Evolutionary conservation across 495 filamentous ascomycete species (phyloP), one percentile per base, ranked within the genome.

Genomic region (Aspergillus nidulans): DNA sequence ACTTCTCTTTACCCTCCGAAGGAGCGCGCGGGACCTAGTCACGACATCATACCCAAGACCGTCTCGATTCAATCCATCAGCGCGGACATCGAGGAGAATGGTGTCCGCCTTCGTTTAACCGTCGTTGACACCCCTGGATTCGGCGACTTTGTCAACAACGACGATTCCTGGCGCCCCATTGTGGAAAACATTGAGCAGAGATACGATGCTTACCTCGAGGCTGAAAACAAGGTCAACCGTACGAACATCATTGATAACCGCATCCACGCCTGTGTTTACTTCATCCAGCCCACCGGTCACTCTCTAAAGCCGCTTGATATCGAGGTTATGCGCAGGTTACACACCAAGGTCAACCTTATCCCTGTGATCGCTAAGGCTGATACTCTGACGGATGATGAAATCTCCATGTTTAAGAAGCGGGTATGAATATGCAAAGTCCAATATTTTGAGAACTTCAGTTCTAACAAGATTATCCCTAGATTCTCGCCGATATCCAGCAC

Each of bases 291-390:
- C 52, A 98, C 94, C 38, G 94, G 94, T 49, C 94, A 98, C 80
- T 94, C 95, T n/a, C 79, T 98, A 66, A 98, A 98, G 87, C 95
- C 95, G 49, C 77, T 98, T 61, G 94, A 98, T 67, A 96, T 97
- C 59, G 94, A 98, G 78, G 94, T 98, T 59, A 98, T 98, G 94
- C 89, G 90, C 73, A 86, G 95, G 65, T 81, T 98, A 44, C 94
- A 98, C 78, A 97, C 94, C 84, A 98, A 97, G 83, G 94, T 98
- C 83, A 98, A 98, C 82, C 78, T 98, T 73, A 98, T 98, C 53
- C 94, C 94, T 19, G 94, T 98, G 64, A 96, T 98, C 69, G 94
- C 94, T 72, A 98, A 98, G 80, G 84, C 95, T 26, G 94, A 98
- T 77, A 98, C 94, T 52, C 76, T 97, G 67, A 98, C 95, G 51